Percentiles rank a stretch among this genome's conserved stretches.
Evolutionary conservation across 768 basidiomycete species (phyloP).

Genomic region (Coprinopsis marcescibilis): DNA sequence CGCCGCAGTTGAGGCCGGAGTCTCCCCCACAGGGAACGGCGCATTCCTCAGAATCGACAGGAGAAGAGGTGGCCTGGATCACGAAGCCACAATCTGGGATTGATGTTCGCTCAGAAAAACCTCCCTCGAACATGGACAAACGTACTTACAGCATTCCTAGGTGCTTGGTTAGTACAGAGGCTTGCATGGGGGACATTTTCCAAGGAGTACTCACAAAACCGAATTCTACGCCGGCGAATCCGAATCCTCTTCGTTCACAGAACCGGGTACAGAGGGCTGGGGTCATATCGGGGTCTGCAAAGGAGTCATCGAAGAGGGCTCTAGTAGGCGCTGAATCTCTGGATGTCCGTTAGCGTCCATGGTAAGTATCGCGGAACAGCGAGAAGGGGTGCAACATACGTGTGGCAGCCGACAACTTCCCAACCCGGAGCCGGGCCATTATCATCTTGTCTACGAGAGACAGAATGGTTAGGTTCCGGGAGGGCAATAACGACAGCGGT

Average conservation of each 20-base stretch:
- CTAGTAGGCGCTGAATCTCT: conserved; percentile 13
- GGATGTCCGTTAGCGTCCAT: background rate
- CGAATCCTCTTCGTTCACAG: conserved; percentile 11
- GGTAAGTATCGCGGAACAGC: too few relatives aligned
- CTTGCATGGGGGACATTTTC: background rate
- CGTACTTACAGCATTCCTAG: conserved; percentile 37
- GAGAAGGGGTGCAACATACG: conserved; percentile 6
- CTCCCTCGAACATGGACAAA: background rate
- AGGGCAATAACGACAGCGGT: background rate
- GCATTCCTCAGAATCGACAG: conserved; percentile 23
- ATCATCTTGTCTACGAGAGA: background rate
- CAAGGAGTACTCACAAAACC: background rate
- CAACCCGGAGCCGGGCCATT: conserved; percentile 10
- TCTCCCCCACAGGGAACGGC: conserved; percentile 39
- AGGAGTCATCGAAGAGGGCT: conserved; percentile 14
- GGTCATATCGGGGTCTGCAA: conserved; percentile 16
- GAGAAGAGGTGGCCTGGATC: conserved; percentile 24
- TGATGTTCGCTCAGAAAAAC: background rate
- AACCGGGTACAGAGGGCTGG: conserved; percentile 18
- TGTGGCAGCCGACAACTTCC: conserved; percentile 14
- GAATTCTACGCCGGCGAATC: background rate
- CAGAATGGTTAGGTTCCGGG: background rate
- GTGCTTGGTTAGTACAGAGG: background rate
- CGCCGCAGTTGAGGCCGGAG: conserved; percentile 36
- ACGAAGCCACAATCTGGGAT: conserved; percentile 53